Evolutionary conservation across 768 basidiomycete genomes (phyloP).

Genomic region (Collybiopsis luxurians): DNA sequence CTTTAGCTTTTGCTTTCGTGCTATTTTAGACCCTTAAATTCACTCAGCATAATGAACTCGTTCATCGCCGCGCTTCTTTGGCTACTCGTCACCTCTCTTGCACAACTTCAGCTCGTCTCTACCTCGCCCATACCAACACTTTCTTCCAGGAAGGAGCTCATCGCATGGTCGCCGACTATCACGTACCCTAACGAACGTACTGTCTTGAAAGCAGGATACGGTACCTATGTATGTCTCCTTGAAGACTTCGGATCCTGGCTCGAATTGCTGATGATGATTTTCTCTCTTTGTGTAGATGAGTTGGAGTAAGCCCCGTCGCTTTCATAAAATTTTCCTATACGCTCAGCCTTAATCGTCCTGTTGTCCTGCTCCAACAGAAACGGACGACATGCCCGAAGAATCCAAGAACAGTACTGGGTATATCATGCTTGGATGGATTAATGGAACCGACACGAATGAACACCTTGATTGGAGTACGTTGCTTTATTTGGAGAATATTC

Average conservation of each 20-base stretch:
- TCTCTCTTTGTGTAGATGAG: slow-evolving; percentile 33
- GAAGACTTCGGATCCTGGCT: slow-evolving; percentile 39
- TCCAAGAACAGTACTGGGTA: slow-evolving; percentile 32
- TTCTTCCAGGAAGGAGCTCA: not conserved
- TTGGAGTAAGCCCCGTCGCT: slow-evolving; percentile 35
- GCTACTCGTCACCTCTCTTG: slow-evolving; percentile 23
- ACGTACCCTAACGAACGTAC: not conserved
- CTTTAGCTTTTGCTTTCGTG: not conserved
- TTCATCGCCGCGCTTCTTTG: slow-evolving; percentile 32
- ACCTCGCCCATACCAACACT: not conserved
- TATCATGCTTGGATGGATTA: slow-evolving; percentile 41
- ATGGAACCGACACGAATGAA: slow-evolving; percentile 33
- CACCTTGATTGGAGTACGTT: slow-evolving; percentile 48
- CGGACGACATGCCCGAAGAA: slow-evolving; percentile 34
- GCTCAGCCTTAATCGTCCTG: no score
- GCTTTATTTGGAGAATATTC: not conserved
- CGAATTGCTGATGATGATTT: no score
- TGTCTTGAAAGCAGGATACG: not conserved
- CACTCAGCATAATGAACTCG: slow-evolving; percentile 16
- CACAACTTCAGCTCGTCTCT: slow-evolving; percentile 15
- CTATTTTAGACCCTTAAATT: no score
- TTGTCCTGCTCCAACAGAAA: no score
- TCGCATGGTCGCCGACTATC: slow-evolving; percentile 2
- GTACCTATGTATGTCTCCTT: slow-evolving; percentile 3
- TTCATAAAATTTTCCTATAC: not conserved